These are phyloP conservation scores for Ascochyta lentis DNA, from an alignment of 2,329 filamentous ascomycete species.

Conservation along the genomic window DNA sequence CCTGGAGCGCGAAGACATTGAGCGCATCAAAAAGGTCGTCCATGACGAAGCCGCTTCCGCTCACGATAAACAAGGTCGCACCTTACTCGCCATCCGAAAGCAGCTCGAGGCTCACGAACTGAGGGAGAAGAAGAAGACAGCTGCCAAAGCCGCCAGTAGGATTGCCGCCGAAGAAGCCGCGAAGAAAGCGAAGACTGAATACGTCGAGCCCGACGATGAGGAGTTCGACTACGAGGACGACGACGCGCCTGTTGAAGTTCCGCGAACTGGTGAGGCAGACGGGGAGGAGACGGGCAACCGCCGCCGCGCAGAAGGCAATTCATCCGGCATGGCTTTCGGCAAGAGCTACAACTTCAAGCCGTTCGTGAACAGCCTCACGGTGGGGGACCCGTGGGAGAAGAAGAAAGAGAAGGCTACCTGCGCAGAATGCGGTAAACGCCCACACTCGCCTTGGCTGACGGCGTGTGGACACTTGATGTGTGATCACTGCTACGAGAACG, in stretches of 20 bases:
- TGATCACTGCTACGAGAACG: constrained; percentile 52
- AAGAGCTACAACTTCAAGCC: constrained; percentile 50
- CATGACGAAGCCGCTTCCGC: constrained; percentile 26
- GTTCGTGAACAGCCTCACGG: constrained; percentile 47
- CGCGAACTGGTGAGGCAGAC: neutral
- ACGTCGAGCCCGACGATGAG: constrained; percentile 4
- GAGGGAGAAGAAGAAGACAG: constrained; percentile 22
- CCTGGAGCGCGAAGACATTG: constrained; percentile 55
- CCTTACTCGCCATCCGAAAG: constrained; percentile 35
- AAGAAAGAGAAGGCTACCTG: constrained; percentile 54
- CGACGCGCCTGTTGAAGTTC: constrained; percentile 5
- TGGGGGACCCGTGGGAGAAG: constrained; percentile 46
- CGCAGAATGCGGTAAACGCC: constrained; percentile 50
- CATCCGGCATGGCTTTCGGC: constrained; percentile 45
- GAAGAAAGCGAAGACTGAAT: neutral
- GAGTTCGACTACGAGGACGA: constrained; percentile 9
- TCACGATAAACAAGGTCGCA: constrained; percentile 17
- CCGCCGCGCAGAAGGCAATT: constrained; percentile 1
- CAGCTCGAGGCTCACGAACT: constrained; percentile 33
- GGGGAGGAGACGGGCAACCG: neutral
- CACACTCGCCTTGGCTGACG: constrained; percentile 54
- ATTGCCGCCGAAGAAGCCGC: constrained; percentile 16
- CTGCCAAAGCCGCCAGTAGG: neutral
- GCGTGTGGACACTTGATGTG: constrained; percentile 66
- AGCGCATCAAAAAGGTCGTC: constrained; percentile 49